These are phyloP conservation scores for Trichoderma sp. DNA, from an alignment of 2,329 filamentous ascomycete species.

Conservation along the genomic window DNA sequence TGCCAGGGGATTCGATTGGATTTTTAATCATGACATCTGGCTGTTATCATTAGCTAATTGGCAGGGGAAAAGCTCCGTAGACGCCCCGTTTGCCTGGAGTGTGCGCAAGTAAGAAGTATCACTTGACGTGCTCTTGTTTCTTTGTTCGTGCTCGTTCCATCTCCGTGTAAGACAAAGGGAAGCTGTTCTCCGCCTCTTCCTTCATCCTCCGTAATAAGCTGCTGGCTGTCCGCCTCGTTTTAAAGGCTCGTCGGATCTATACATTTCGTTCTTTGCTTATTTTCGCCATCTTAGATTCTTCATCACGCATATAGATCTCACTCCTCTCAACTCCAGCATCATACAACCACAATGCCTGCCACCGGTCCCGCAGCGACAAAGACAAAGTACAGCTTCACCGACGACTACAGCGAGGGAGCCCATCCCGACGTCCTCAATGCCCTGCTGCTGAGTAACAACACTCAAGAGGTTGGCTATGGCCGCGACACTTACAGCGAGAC, in stretches of 20 bases:
- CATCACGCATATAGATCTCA: not conserved
- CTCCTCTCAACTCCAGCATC: not conserved
- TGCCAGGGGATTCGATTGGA: not conserved
- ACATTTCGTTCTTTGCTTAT: not conserved
- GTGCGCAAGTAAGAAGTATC: not conserved
- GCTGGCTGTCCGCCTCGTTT: not conserved
- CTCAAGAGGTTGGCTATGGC: constrained; percentile 47
- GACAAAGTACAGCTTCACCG: constrained; percentile 44
- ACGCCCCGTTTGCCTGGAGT: not conserved
- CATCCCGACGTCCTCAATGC: constrained; percentile 49
- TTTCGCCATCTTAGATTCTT: not conserved
- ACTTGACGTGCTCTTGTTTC: not conserved
- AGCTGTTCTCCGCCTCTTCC: not conserved
- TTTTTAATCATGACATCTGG: not conserved
- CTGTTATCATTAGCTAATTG: constrained; percentile 7
- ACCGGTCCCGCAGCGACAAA: constrained; percentile 4
- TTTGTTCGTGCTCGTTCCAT: not conserved
- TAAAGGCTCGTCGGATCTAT: not conserved
- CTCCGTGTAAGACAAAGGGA: not conserved
- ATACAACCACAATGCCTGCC: constrained; percentile 4
- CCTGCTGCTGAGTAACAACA: constrained; percentile 41
- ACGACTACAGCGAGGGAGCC: constrained; percentile 52
- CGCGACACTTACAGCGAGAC: constrained; percentile 42
- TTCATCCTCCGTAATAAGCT: not conserved
- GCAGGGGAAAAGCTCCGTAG: not conserved